Base-by-base conservation (phyloP, 139 green algal species). In the Haematococcus sp. region DNA sequence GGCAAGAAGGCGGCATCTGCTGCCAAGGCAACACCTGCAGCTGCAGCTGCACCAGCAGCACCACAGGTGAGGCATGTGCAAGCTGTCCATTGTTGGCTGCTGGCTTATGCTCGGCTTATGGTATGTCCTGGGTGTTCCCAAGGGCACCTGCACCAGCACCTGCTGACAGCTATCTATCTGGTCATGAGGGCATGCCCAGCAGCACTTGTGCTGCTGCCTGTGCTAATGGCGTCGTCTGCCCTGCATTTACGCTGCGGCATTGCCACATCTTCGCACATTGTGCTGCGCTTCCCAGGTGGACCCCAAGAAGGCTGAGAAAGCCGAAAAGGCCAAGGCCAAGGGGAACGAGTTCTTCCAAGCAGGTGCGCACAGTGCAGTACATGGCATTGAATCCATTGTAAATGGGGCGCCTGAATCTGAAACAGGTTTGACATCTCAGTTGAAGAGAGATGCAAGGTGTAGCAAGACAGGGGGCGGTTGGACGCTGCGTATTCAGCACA, bases 301-400 rank as follows among this genome's bases (percentile, higher is more conserved):
- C 25, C 77, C 75, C 1, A 78, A 76, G 51, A 73, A 73, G 31
- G 20, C 66, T 19, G 84, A 85, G 56, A 74, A 75, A 22, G 84
- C 80, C 13, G 84, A 90, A 71, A 78, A 76, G 35, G 61, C 74
- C 44, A 90, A 90, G 33, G 71, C 68, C 15, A 74, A 71, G 40
- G 84, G 84, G 28, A 90, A 90, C 52, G 81, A 87, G 46, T 28
- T 75, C 4, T 90, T 82, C 67, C 70, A 77, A 30, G 68, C 44
- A 60, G 73, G 76, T 74, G 25, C 34, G 63, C n/a, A n/a, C n/a
- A n/a, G n/a, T 70, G 63, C 22, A 70, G 31, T 43, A 27, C 59
- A 67, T 20, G 15, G n/a, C 22, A 59, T 19, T 59, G 19, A 59
- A 19, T 59, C n/a, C 16, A 35, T 67, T 67, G 59, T 67, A 30